phyloP scores from a whole-genome alignment of 495 filamentous ascomycete species.

The Penicillium longicatenatum region DNA sequence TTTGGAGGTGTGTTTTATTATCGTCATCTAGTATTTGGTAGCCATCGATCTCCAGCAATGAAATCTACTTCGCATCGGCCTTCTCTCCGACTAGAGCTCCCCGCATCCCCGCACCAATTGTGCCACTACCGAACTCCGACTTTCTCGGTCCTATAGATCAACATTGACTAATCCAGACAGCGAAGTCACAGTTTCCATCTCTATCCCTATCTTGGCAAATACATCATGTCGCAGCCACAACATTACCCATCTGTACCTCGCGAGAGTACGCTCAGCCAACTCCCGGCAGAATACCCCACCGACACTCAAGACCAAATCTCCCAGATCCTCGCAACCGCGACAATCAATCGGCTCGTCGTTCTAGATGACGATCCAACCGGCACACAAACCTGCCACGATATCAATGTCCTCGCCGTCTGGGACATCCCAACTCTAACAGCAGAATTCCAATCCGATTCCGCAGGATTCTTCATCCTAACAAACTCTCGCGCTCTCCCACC shows the following conservation, averaged over 20 bases:
- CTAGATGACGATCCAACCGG: constrained; percentile 60
- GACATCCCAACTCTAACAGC: constrained; percentile 40
- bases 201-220: neutral
- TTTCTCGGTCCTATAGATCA: no score
- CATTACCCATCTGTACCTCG: constrained; percentile 33
- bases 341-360: constrained; percentile 46
- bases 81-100: constrained; percentile 25
- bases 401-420: constrained; percentile 58
- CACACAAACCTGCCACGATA: constrained; percentile 59
- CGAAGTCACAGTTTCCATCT: neutral
- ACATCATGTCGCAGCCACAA: constrained; percentile 25
- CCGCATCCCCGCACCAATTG: constrained; percentile 21
- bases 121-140: neutral
- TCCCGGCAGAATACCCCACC: constrained; percentile 35
- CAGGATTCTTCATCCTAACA: constrained; percentile 58
- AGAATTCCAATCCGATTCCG: constrained; percentile 39
- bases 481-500: constrained; percentile 56
- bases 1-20: constrained; percentile 16
- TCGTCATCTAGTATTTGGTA: constrained; percentile 24
- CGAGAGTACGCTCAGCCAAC: constrained; percentile 31
- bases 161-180: neutral
- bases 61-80: constrained; percentile 19
- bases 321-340: constrained; percentile 31
- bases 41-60: constrained; percentile 16
- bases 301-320: constrained; percentile 41